phyloP scores from a whole-genome alignment of 2,329 filamentous ascomycete genomes.

The Stemphylium beticola region DNA sequence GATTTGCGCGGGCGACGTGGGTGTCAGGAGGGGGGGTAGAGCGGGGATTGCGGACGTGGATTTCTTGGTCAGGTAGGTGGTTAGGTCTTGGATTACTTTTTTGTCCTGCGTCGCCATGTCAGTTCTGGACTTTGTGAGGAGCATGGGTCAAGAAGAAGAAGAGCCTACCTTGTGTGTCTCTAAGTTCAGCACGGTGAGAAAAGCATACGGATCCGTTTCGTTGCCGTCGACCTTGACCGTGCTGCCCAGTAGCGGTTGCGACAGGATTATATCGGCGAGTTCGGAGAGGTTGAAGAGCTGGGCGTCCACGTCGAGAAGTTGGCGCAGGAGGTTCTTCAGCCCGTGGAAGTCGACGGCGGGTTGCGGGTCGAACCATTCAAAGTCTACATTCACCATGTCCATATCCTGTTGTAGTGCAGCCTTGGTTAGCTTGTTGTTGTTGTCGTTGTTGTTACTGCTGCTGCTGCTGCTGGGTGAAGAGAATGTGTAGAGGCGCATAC shows the following conservation, averaged over 20 bases:
- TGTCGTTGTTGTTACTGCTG: too few relatives aligned
- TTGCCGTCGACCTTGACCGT: constrained; percentile 98
- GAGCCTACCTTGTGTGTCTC: constrained; percentile 68
- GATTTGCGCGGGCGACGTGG: constrained; percentile 60
- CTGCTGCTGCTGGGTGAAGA: constrained; percentile 12
- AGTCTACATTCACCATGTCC: constrained; percentile 92
- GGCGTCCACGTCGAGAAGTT: constrained; percentile 89
- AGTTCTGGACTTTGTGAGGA: neutral
- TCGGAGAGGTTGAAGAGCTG: constrained; percentile 86
- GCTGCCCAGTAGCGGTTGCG: constrained; percentile 86
- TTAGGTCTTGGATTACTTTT: constrained; percentile 72
- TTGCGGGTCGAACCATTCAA: constrained; percentile 98
- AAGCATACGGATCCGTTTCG: constrained; percentile 88
- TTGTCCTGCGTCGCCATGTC: constrained; percentile 60
- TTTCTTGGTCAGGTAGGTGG: constrained; percentile 69
- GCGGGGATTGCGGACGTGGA: constrained; percentile 59
- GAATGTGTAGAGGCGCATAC: constrained; percentile 28
- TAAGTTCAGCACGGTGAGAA: constrained; percentile 86
- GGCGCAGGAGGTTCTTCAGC: constrained; percentile 84
- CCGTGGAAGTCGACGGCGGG: constrained; percentile 92
- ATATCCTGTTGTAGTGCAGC: constrained; percentile 80
- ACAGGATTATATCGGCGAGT: constrained; percentile 83
- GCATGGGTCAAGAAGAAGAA: neutral
- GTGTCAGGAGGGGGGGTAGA: constrained; percentile 47
- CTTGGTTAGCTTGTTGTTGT: constrained; percentile 12